Evolutionary conservation across 148 eudicot genomes (phyloP).

Genomic region (Vaccinium macrocarpon): DNA sequence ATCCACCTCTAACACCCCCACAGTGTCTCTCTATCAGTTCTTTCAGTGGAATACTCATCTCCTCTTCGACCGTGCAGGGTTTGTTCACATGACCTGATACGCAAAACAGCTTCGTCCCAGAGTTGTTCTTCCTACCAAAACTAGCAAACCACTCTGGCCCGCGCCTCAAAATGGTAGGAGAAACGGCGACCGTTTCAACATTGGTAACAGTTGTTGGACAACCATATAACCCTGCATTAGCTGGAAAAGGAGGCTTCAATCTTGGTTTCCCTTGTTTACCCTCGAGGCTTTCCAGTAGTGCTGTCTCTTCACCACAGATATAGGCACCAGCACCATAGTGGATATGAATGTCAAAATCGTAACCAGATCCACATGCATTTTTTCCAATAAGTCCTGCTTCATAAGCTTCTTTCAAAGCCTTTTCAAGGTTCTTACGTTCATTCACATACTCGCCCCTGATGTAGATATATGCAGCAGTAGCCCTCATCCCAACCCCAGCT

Average conservation of each 20-base stretch:
- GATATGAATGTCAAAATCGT: slow-evolving; percentile 88
- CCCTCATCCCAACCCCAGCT: slow-evolving; percentile 96
- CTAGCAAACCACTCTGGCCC: slow-evolving; percentile 97
- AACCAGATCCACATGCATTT: slow-evolving; percentile 95
- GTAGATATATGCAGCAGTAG: slow-evolving; percentile 86
- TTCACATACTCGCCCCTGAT: slow-evolving; percentile 95
- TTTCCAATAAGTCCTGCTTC: slow-evolving; percentile 75
- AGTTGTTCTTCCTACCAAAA: slow-evolving; percentile 84
- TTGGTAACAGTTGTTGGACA: slow-evolving; percentile 94
- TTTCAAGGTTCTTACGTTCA: slow-evolving; percentile 72
- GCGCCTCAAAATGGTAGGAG: slow-evolving; percentile 85
- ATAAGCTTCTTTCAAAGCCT: slow-evolving; percentile 86
- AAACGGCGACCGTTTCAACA: slow-evolving; percentile 96
- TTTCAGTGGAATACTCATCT: slow-evolving; percentile 90
- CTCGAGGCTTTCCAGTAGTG: slow-evolving; percentile 92
- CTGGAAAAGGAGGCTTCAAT: slow-evolving; percentile 98
- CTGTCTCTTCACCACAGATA: slow-evolving; percentile 97
- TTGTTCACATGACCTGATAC: slow-evolving; percentile 93
- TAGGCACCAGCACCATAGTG: slow-evolving; percentile 98
- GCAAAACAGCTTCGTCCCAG: slow-evolving; percentile 86
- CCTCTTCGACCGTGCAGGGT: slow-evolving; percentile 97
- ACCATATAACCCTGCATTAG: slow-evolving; percentile 87
- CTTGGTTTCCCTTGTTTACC: slow-evolving; percentile 98
- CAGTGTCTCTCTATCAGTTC: slow-evolving; percentile 92
- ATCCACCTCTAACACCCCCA: slow-evolving; percentile 95